These are phyloP conservation scores for Leccinum olivaceopallidum DNA, from an alignment of 768 basidiomycete species.

Conservation along the genomic window DNA sequence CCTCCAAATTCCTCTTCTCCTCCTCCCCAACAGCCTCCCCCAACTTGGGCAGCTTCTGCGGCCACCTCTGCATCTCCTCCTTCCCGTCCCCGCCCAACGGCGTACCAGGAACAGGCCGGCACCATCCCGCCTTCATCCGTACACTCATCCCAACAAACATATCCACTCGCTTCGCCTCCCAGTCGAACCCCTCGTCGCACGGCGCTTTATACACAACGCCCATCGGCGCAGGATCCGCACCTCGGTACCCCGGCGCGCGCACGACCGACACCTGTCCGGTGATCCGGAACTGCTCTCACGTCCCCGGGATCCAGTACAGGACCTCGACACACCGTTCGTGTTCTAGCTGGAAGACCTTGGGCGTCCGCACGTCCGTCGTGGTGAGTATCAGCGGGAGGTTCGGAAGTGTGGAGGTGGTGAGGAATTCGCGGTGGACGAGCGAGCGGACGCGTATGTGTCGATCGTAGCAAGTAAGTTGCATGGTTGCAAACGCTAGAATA, in stretches of 20 bases:
- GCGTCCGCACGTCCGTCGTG: slow-evolving; percentile 72
- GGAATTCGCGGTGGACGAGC: slow-evolving; percentile 59
- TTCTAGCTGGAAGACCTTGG: slow-evolving; percentile 63
- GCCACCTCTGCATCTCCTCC: too few species aligned
- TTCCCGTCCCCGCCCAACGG: too few species aligned
- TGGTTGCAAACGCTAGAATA: slow-evolving; percentile 39
- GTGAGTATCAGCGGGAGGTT: slow-evolving; percentile 58
- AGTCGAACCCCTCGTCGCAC: slow-evolving; percentile 39
- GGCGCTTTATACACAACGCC: slow-evolving; percentile 36
- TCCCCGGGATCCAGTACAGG: slow-evolving; percentile 72
- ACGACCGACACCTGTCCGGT: slow-evolving; percentile 56
- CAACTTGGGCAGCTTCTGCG: too few species aligned
- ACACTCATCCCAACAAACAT: slow-evolving; percentile 60
- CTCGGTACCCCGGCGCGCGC: slow-evolving; percentile 29
- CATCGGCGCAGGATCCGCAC: too few species aligned
- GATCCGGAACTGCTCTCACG: slow-evolving; percentile 75
- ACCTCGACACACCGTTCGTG: slow-evolving; percentile 49
- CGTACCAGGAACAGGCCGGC: slow-evolving; percentile 48
- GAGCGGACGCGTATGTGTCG: slow-evolving; percentile 56
- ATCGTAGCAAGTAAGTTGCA: slow-evolving; percentile 45
- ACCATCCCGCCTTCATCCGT: slow-evolving; percentile 72
- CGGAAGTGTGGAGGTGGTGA: slow-evolving; percentile 38
- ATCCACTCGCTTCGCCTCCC: slow-evolving; percentile 64
- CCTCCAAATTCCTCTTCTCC: too few species aligned
- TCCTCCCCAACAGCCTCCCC: too few species aligned